Base-by-base conservation (phyloP, 495 filamentous ascomycete species). In the Penicilliopsis zonata region DNA sequence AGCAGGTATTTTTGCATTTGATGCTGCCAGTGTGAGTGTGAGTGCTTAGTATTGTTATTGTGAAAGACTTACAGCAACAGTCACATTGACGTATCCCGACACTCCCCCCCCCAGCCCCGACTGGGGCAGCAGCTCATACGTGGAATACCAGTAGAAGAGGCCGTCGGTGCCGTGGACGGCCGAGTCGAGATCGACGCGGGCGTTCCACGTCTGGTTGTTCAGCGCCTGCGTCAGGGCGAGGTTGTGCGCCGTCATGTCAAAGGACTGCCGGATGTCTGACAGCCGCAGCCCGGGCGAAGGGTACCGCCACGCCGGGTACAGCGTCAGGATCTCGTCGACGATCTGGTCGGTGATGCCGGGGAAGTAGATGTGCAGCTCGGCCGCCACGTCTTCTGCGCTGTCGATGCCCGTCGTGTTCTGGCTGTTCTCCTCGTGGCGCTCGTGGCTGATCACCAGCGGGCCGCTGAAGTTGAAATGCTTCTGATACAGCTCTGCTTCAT, bases 401-500 rank as follows among this genome's bases (percentile, higher is more conserved):
- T 49, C 45, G 7, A 57, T 43, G 6, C 53, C 51, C 7, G 40
- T 32, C 3, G 34, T 50, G 5, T 46, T 42, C 14, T 32, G 31
- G 32, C 43, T 38, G 31, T 57, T 57, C 10, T 47, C 43, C 35
- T 57, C 51, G 28, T 54, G 53, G 5, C 37, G 34, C 31, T 56
- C 50, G 30, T 59, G 50, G 9, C 38, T 49, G 22, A 59, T 49
- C 1, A 56, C 52, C 8, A 51, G n/a, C 5, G 52, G 50, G 16
- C 55, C 55, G 22, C 26, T 35, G 30, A 47, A 59, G 35, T 59
- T 59, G 41, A 59, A 56, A n/a, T 43, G 43, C 16, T 47, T 45
- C 33, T 56, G 47, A 44, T 56, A 59, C 10, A 59, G 39, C 35
- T 54, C 47, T 1, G 52, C 51, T 36, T 56, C 52, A 10, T 55